Percentiles rank a stretch among this genome's conserved stretches.
phyloP scores from a whole-genome alignment of 495 filamentous ascomycete genomes.

The Choiromyces venosus region DNA sequence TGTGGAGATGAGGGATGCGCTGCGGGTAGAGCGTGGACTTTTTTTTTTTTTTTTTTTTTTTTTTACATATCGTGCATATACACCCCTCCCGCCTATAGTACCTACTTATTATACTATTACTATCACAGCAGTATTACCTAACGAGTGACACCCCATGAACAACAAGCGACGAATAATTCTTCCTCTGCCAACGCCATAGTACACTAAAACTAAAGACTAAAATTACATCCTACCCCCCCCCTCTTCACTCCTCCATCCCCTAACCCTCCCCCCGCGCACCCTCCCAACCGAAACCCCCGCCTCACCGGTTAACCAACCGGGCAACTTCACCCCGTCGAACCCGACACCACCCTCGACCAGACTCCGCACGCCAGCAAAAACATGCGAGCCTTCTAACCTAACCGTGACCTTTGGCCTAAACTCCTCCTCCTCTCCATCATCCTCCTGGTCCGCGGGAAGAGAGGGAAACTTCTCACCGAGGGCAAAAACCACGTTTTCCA shows the following conservation, averaged over 20 bases:
- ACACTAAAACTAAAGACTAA: slow-evolving; percentile 19
- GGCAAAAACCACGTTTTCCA: slow-evolving; percentile 59
- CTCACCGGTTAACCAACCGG: slow-evolving; percentile 87
- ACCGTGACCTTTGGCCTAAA: slow-evolving; percentile 60
- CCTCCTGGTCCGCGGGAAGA: background rate
- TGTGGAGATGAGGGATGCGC: too few relatives aligned
- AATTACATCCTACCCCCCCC: slow-evolving; percentile 1
- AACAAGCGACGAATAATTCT: background rate
- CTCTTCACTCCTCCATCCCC: background rate
- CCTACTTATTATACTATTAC: background rate
- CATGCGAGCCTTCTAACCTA: slow-evolving; percentile 65
- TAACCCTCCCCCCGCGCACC: slow-evolving; percentile 53
- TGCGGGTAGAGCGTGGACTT: too few relatives aligned
- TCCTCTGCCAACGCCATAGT: background rate
- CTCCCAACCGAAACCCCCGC: slow-evolving; percentile 68
- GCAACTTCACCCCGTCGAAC: slow-evolving; percentile 69
- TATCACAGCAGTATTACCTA: background rate
- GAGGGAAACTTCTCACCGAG: slow-evolving; percentile 51
- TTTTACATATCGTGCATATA: too few relatives aligned
- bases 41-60: too few relatives aligned
- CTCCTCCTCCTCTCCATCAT: slow-evolving; percentile 20
- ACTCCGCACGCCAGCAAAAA: slow-evolving; percentile 73
- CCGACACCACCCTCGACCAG: slow-evolving; percentile 65
- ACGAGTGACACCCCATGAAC: background rate
- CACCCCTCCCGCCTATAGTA: background rate